phyloP scores from a whole-genome alignment of 2,329 filamentous ascomycete genomes.

The Verruconis gallopava region DNA sequence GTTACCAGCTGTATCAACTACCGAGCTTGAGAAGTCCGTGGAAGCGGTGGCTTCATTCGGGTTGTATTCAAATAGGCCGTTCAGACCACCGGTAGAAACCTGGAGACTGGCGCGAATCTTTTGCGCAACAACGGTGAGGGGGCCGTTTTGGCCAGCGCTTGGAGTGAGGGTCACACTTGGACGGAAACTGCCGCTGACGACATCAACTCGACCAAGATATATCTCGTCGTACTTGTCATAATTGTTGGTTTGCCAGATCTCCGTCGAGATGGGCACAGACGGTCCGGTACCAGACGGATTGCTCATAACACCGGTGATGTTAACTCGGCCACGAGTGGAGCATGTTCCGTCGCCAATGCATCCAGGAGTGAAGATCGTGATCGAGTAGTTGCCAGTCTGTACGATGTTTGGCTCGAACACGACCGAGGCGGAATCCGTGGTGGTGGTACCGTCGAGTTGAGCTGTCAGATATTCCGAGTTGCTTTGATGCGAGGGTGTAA shows the following conservation, averaged over 20 bases:
- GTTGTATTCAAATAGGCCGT: slow-evolving; percentile 83
- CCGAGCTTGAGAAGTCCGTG: slow-evolving; percentile 55
- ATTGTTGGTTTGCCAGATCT: slow-evolving; percentile 81
- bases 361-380: slow-evolving; percentile 86
- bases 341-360: slow-evolving; percentile 74
- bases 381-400: slow-evolving; percentile 81
- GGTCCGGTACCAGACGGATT: slow-evolving; percentile 12
- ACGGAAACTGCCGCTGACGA: slow-evolving; percentile 57
- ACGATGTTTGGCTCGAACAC: slow-evolving; percentile 74
- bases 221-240: slow-evolving; percentile 95
- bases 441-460: slow-evolving; percentile 38
- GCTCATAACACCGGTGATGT: slow-evolving; percentile 62
- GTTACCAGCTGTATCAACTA: slow-evolving; percentile 63
- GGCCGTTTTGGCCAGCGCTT: slow-evolving; percentile 46
- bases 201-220: slow-evolving; percentile 75
- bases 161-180: slow-evolving; percentile 70
- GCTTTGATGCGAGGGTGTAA: slow-evolving; percentile 54
- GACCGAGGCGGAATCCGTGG: slow-evolving; percentile 50
- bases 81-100: slow-evolving; percentile 66
- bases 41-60: slow-evolving; percentile 44
- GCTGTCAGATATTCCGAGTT: slow-evolving; percentile 66
- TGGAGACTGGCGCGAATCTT: slow-evolving; percentile 66
- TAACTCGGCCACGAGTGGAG: slow-evolving; percentile 61
- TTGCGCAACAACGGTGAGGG: slow-evolving; percentile 77
- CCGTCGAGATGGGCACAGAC: slow-evolving; percentile 35